These are phyloP conservation scores for Tausonia pullulans DNA, from an alignment of 1,284 basidiomycete species.

Conservation along the genomic window DNA sequence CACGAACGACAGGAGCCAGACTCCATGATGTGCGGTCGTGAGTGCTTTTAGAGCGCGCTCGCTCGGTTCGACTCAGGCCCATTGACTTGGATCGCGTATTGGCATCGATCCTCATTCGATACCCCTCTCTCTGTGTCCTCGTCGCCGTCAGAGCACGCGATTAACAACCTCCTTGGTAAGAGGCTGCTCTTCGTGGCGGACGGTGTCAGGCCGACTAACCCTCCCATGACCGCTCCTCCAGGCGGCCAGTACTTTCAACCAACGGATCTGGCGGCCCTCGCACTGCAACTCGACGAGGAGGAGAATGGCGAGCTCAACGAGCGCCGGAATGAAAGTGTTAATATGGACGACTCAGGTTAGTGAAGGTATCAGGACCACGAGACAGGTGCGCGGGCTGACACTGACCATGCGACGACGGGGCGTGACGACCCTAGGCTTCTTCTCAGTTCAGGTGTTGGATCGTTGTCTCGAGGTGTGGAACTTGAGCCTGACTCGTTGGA, in stretches of 20 bases:
- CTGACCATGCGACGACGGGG: slow-evolving; percentile 20
- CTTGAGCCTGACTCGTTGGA: slow-evolving; percentile 69
- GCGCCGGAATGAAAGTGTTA: slow-evolving; percentile 45
- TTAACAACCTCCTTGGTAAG: no score
- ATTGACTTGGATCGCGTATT: no score
- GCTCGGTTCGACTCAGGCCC: no score
- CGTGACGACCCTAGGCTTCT: slow-evolving; percentile 50
- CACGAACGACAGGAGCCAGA: no score
- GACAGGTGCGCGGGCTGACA: slow-evolving; percentile 13
- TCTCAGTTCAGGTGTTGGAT: slow-evolving; percentile 63
- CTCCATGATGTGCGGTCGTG: no score
- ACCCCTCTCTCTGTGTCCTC: no score
- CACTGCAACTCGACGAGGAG: slow-evolving; percentile 44
- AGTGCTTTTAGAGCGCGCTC: no score
- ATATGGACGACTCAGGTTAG: slow-evolving; percentile 80
- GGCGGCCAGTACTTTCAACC: slow-evolving; percentile 49
- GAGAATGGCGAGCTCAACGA: slow-evolving; percentile 32
- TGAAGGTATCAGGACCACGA: no score
- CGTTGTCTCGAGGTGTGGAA: slow-evolving; percentile 67
- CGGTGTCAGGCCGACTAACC: no score
- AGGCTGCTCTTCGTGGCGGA: no score
- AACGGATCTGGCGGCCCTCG: slow-evolving; percentile 74
- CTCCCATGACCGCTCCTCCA: slow-evolving; percentile 28
- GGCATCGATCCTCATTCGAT: no score
- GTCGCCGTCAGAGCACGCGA: no score